Percentiles rank a stretch among this genome's conserved stretches.
phyloP scores from a whole-genome alignment of 2,329 filamentous ascomycete genomes.

The Colletotrichum australisinense region DNA sequence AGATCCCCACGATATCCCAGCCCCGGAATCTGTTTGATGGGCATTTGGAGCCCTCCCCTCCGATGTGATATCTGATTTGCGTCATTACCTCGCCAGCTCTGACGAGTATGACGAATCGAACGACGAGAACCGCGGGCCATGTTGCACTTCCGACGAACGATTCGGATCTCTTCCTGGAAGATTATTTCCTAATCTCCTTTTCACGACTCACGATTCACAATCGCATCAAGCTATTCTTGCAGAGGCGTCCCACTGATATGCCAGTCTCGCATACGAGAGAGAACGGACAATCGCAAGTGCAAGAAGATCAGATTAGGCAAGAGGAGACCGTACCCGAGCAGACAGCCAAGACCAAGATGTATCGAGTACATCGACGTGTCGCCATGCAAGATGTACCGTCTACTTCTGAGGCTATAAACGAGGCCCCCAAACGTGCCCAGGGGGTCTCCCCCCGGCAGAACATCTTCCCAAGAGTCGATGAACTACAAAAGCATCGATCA shows the following conservation, averaged over 20 bases:
- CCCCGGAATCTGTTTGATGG: conserved; percentile 3
- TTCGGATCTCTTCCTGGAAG: background rate
- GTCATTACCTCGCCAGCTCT: conserved; percentile 16
- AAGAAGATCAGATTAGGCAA: background rate
- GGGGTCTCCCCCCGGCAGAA: background rate
- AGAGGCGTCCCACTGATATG: background rate
- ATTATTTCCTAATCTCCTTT: background rate
- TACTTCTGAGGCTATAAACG: background rate
- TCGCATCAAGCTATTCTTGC: background rate
- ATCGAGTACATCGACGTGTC: conserved; percentile 4
- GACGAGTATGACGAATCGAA: conserved; percentile 17
- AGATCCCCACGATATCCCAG: background rate
- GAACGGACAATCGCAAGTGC: background rate
- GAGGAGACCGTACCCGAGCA: background rate
- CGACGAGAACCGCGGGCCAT: background rate
- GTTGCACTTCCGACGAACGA: background rate
- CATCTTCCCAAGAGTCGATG: conserved; percentile 10
- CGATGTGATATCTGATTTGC: conserved; percentile 27
- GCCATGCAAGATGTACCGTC: conserved; percentile 19
- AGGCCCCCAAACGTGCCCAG: background rate
- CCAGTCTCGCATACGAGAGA: background rate
- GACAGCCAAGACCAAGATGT: background rate
- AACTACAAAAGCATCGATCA: conserved; percentile 17
- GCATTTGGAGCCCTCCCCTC: background rate
- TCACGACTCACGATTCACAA: background rate